Evolutionary conservation across 2,329 filamentous ascomycete genomes (phyloP).

Genomic region (Geosmithia putterillii): DNA sequence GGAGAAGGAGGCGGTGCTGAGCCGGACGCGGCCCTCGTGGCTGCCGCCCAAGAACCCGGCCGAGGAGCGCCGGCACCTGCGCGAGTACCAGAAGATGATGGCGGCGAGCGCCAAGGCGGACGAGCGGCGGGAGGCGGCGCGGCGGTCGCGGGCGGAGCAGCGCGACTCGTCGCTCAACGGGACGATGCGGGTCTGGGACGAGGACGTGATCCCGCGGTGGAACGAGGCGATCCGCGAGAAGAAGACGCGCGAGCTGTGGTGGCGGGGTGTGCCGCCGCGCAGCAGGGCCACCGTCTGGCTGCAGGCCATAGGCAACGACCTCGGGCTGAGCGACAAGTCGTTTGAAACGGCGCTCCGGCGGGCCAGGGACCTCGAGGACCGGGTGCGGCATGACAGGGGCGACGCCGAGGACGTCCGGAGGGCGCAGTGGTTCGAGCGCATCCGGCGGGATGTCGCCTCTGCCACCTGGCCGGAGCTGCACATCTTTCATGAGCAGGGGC

Average conservation of each 20-base stretch:
- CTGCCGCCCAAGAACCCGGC: conserved; percentile 77
- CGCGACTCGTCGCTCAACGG: conserved; percentile 43
- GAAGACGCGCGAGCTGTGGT: conserved; percentile 66
- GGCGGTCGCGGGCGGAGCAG: conserved; percentile 35
- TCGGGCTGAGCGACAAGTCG: conserved; percentile 53
- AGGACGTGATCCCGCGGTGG: conserved; percentile 67
- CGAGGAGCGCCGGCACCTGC: conserved; percentile 82
- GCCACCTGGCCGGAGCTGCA: conserved; percentile 59
- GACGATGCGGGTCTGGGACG: conserved; percentile 57
- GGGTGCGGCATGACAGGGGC: conserved; percentile 37
- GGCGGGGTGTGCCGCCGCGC: conserved; percentile 63
- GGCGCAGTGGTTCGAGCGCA: conserved; percentile 48
- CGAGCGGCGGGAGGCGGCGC: conserved; percentile 41
- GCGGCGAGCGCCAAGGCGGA: conserved; percentile 46
- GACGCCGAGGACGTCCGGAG: conserved; percentile 42
- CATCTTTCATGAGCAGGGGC: conserved; percentile 56
- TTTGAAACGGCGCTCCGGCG: conserved; percentile 60
- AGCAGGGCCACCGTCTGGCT: conserved; percentile 59
- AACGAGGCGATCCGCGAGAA: conserved; percentile 55
- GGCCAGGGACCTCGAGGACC: conserved; percentile 48
- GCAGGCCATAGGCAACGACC: conserved; percentile 60
- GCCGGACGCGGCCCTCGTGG: conserved; percentile 72
- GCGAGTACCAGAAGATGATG: conserved; percentile 79
- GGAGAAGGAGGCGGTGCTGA: conserved; percentile 75
- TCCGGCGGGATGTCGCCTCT: conserved; percentile 50